These are phyloP conservation scores for Pleurotus ostreatus DNA, from an alignment of 768 basidiomycete genomes.

Conservation along the genomic window DNA sequence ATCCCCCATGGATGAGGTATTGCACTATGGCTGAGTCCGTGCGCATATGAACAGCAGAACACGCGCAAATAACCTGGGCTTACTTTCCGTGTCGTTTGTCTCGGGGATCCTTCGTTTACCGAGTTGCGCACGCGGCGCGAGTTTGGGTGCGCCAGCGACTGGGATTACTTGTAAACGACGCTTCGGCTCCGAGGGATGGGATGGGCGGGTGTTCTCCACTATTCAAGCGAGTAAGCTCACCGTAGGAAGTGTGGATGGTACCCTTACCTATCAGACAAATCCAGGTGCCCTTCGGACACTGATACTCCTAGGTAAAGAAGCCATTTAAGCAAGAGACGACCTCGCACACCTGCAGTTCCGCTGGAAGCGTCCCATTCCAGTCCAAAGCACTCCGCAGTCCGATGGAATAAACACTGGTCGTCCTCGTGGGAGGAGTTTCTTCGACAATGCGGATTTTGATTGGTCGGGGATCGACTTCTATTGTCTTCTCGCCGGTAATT, in stretches of 20 bases:
- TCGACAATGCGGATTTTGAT: conserved; percentile 5
- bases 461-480: not conserved
- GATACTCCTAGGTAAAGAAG: not conserved
- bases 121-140: conserved; percentile 17
- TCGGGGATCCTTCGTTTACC: conserved; percentile 11
- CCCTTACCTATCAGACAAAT: conserved; percentile 25
- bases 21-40: conserved; percentile 19
- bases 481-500: not conserved
- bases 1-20: conserved; percentile 25
- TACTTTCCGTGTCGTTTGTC: not conserved
- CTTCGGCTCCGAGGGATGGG: conserved; percentile 27
- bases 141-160: conserved; percentile 15
- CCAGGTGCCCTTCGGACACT: conserved; percentile 29
- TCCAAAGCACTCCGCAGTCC: conserved; percentile 18
- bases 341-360: conserved; percentile 23
- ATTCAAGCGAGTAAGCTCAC: not conserved
- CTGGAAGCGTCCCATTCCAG: conserved; percentile 24
- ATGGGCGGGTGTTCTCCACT: conserved; percentile 26
- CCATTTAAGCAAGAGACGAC: not conserved
- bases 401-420: conserved; percentile 24
- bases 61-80: not conserved
- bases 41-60: not conserved
- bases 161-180: conserved; percentile 33
- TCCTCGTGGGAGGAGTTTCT: conserved; percentile 1
- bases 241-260: no score